Evolutionary conservation across 2,329 filamentous ascomycete genomes (phyloP).

Genomic region (Bipolaris cookei): DNA sequence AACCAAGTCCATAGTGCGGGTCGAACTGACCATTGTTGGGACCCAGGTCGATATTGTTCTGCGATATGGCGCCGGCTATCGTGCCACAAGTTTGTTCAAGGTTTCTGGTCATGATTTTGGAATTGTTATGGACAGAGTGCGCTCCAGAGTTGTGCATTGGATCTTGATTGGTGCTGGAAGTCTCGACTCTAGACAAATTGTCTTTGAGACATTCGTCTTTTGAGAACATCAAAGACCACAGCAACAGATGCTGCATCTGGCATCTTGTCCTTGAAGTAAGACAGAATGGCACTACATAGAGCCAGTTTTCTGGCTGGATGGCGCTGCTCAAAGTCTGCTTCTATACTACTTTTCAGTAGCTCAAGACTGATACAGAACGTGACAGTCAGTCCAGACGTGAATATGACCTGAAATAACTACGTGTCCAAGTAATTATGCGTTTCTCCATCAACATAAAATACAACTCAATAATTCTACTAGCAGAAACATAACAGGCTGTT

Average conservation of each 20-base stretch:
- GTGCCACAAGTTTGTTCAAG: no score
- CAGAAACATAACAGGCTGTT: constrained; percentile 43
- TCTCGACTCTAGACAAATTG: not conserved
- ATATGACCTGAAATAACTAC: constrained; percentile 60
- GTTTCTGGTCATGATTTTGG: no score
- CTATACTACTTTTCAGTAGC: constrained; percentile 29
- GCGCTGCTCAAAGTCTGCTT: not conserved
- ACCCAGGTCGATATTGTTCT: no score
- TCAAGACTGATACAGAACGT: constrained; percentile 30
- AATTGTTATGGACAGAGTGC: not conserved
- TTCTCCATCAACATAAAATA: constrained; percentile 50
- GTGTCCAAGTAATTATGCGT: constrained; percentile 52
- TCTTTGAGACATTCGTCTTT: constrained; percentile 29
- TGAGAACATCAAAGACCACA: constrained; percentile 35
- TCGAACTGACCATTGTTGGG: no score
- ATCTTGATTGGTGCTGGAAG: not conserved
- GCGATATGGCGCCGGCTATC: not conserved
- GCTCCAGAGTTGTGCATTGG: no score
- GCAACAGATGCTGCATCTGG: constrained; percentile 36
- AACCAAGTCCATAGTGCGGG: not conserved
- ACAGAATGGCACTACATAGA: constrained; percentile 30
- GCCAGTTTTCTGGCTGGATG: constrained; percentile 4
- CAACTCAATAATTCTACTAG: constrained; percentile 47
- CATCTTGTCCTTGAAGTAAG: constrained; percentile 34
- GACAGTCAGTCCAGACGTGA: constrained; percentile 51